phyloP scores from a whole-genome alignment of 306 rosid genomes.

The Arachis stenosperma region DNA sequence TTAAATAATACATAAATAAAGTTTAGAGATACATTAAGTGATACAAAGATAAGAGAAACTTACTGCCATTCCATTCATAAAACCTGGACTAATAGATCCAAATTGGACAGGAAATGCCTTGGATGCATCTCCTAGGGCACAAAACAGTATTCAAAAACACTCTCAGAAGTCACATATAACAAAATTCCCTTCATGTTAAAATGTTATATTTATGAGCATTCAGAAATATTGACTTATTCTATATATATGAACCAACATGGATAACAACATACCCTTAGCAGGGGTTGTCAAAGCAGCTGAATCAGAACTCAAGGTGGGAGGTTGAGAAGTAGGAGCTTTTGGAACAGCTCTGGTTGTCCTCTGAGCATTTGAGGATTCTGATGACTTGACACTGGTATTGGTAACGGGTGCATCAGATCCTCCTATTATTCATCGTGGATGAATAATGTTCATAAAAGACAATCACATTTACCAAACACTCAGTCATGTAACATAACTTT shows the following conservation, averaged over 20 bases:
- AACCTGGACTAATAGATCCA: conserved; percentile 84
- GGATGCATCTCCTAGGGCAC: conserved; percentile 66
- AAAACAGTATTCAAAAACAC: conserved; percentile 40
- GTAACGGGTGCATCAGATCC: conserved; percentile 49
- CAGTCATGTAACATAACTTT: conserved; percentile 2
- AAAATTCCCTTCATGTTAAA: background rate
- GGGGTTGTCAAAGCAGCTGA: conserved; percentile 60
- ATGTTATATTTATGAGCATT: background rate
- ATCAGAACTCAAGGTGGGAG: conserved; percentile 60
- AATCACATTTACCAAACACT: conserved; percentile 22
- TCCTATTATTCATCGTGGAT: conserved; percentile 46
- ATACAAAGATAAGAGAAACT: conserved; percentile 27
- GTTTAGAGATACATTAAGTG: conserved; percentile 20
- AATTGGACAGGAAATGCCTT: conserved; percentile 73
- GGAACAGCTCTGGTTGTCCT: conserved; percentile 73
- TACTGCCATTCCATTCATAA: conserved; percentile 80
- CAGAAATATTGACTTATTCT: conserved; percentile 18
- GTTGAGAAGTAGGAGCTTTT: conserved; percentile 76
- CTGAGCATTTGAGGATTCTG: conserved; percentile 59
- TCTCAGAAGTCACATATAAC: conserved; percentile 19
- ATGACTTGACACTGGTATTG: conserved; percentile 56
- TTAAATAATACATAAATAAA: background rate
- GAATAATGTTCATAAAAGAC: conserved; percentile 1
- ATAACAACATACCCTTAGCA: conserved; percentile 55
- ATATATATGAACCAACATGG: conserved; percentile 12